Base-by-base conservation (phyloP, 2,329 filamentous ascomycete genomes). In the Pestalotiopsis sp. region DNA sequence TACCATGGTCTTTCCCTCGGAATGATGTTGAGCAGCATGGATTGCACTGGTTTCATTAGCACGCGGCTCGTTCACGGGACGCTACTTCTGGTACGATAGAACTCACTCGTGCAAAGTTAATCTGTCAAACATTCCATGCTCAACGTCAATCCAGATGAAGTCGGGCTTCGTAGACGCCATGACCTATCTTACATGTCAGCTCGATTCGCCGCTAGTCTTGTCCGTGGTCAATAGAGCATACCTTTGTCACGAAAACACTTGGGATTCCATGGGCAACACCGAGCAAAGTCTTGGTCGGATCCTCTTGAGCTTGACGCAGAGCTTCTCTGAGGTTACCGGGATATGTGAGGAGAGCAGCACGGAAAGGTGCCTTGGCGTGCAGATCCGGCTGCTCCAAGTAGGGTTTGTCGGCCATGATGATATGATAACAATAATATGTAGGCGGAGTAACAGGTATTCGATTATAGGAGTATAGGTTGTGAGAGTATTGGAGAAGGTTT, bases 21-120 rank as follows among this genome's bases (percentile, higher is more conserved):
- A 73, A 62, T 75, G 73, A 41, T 73, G 71, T 56, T 73, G 72
- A 13, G 68, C 72, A 39, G 72, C 70, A 1, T 74, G 72, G 52
- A 72, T 70, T 17, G 71, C 70, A 49, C 71, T 72, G 41, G 27
- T 20, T n/a, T 25, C 4, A 25, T 56, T 67, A 13, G n/a, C 14
- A 36, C 14, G 31, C 14, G n/a, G n/a, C n/a, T 4, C 13, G 25
- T 49, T 20, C 17, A 7, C n/a, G 12, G 14, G 7, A 20, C 11
- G n/a, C 14, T 7, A 17, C 14, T n/a, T 13, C n/a, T 23, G 4
- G 4, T 17, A 9, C 1, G 4, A 12, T 14, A 4, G 2, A 13
- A 68, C 71, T 64, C 49, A 72, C 71, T 72, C 68, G 39, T 71
- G 66, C 25, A 72, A 66, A 2, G 63, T 61, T 6, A 66, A 61